Conservation (phyloP, 768 basidiomycete species). For the Russula lepida region DNA sequence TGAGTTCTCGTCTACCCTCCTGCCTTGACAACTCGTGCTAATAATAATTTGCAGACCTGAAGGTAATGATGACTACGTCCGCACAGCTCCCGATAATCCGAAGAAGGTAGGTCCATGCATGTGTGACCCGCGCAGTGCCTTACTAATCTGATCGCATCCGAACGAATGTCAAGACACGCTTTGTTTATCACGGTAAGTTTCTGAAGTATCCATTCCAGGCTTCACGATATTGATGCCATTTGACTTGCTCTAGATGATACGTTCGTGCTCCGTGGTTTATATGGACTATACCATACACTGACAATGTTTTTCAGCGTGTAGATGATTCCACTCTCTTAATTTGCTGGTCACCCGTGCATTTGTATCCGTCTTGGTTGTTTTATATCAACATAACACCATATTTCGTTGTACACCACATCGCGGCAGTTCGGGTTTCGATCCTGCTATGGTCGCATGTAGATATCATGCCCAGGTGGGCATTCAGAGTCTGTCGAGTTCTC, state of each 20-base stretch:
- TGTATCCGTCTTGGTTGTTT: slow-evolving; percentile 7
- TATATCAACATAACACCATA: slow-evolving; percentile 14
- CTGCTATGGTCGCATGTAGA: not conserved
- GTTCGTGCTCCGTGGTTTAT: slow-evolving; percentile 8
- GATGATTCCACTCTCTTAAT: not conserved
- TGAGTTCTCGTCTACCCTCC: slow-evolving; percentile 28
- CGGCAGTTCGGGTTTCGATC: not conserved
- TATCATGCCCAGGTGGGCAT: not conserved
- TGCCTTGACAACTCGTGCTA: not conserved
- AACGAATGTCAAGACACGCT: slow-evolving; percentile 47
- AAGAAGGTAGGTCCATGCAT: slow-evolving; percentile 55
- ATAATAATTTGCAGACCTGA: slow-evolving; percentile 43
- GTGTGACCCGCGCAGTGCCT: not conserved
- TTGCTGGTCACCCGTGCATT: not conserved
- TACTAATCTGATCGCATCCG: slow-evolving; percentile 12
- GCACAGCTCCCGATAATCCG: slow-evolving; percentile 71
- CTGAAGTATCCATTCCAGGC: too few relatives aligned
- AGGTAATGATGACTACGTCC: slow-evolving; percentile 80
- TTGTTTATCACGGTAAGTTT: slow-evolving; percentile 66
- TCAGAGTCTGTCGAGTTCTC: not conserved
- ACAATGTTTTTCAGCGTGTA: slow-evolving; percentile 9
- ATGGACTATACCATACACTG: not conserved
- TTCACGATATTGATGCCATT: not conserved
- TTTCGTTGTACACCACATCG: slow-evolving; percentile 6
- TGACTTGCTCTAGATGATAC: slow-evolving; percentile 17